phyloP scores from a whole-genome alignment of 257 asterid species.

The Solanum appendiculatum region DNA sequence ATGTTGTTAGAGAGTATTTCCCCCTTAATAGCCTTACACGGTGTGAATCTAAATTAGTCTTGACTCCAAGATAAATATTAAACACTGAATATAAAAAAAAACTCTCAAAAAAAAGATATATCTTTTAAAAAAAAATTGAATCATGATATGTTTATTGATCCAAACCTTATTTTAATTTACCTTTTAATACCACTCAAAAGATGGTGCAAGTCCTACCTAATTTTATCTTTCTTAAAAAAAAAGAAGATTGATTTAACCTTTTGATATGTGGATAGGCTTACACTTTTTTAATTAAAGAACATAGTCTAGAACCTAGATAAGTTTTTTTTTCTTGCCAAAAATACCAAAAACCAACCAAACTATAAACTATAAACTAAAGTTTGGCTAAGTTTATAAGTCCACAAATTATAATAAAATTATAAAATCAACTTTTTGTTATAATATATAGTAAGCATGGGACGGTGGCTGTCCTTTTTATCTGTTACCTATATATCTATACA shows the following conservation, averaged over 20 bases:
- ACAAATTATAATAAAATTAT: not conserved
- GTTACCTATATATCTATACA: not conserved
- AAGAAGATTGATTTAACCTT: not conserved
- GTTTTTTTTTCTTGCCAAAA: not conserved
- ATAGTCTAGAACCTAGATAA: not conserved
- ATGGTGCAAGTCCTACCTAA: not conserved
- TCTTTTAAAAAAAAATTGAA: not conserved
- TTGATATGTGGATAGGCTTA: not conserved
- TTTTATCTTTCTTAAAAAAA: not conserved
- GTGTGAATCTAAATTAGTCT: fast-evolving
- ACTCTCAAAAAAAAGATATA: not conserved
- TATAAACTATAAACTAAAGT: not conserved
- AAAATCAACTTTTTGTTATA: not conserved
- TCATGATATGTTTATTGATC: not conserved
- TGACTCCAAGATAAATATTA: not conserved
- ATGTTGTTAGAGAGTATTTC: not conserved
- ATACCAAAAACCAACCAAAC: not conserved
- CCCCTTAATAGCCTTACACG: not conserved
- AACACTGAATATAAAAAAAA: not conserved
- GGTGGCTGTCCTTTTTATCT: conserved; percentile 5
- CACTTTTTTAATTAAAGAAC: not conserved
- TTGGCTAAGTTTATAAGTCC: not conserved
- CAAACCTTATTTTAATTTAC: not conserved
- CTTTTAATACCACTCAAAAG: not conserved
- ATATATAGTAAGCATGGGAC: conserved; percentile 13